Base-by-base conservation (phyloP, 768 basidiomycete genomes). In the Lentinus brumalis region DNA sequence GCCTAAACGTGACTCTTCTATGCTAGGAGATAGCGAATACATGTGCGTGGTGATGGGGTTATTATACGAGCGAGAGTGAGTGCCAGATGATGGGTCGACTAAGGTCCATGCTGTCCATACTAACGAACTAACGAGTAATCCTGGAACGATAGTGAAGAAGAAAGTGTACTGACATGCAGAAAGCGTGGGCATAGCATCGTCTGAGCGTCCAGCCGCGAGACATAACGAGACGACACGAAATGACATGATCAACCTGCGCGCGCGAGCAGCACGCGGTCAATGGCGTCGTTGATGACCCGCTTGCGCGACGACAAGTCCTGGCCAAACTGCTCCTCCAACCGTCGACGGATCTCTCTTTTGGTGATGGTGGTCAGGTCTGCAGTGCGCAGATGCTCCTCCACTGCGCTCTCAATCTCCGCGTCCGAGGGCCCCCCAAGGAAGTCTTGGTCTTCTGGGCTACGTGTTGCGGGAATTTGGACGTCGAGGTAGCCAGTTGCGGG, bases 281-380 rank as follows among this genome's bases (percentile, higher is more conserved):
- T 93, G 14, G 86, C 82, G 50, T 85, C 80, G 65, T 94, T 95
- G 74, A 95, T 92, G 30, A 80, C 79, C 30, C 78, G 77, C 74
- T 94, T 92, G 58, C 88, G 83, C 26, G 84, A 65, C 12, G 85
- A 83, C 59, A 98, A 75, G 71, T 91, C 91, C 77, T 87, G 85
- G 38, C 88, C 89, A 70, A 89, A 97, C 61, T 81, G 82, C 61
- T 86, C 86, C 75, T 98, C 96, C 39, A 99, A 78, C 69, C 86
- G 85, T 57, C 86, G 81, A 41, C 96, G 84, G 53, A 99, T 88
- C 66, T 89, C 91, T 66, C 96, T 87, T 79, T 98, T 98, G 53
- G 96, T 98, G 59, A 97, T 82, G 11, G 86, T 86, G 70, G 94
- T 93, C 53, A 99, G 79, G 75, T 98, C 94, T 1, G 94, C 93